A percentile compares a stretch with the other conserved stretches of the same genome.
phyloP scores from a whole-genome alignment of 169 alveolate species.

The Eimeria nieschulzi region DNA sequence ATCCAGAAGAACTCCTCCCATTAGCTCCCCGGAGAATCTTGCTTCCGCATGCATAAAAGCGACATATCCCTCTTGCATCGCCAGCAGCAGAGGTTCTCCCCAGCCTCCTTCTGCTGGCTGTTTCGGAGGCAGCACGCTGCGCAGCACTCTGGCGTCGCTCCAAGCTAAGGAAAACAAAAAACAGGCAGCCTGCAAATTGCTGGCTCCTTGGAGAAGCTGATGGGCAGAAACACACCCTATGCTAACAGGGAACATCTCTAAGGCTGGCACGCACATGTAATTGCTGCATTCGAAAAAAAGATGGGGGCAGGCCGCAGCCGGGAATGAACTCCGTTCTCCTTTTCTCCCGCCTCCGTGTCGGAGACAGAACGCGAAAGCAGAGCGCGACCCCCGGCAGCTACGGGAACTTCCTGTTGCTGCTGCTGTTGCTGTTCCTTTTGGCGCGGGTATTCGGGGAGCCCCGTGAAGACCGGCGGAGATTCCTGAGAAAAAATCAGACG shows the following conservation, averaged over 20 bases:
- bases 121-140: conserved; percentile 33
- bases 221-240: too few relatives aligned
- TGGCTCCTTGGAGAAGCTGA: too few relatives aligned
- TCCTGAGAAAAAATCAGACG: not conserved
- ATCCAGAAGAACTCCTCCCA: conserved; percentile 49
- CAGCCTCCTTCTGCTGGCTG: conserved; percentile 28
- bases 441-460: conserved; percentile 2
- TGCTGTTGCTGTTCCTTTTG: conserved; percentile 9
- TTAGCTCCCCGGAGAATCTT: not conserved
- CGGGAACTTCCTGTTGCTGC: not conserved
- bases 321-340: too few relatives aligned
- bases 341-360: conserved; percentile 11
- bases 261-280: too few relatives aligned
- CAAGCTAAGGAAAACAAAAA: conserved; percentile 34
- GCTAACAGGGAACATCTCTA: too few relatives aligned
- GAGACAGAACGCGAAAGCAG: not conserved
- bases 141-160: conserved; percentile 44
- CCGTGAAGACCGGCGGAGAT: conserved; percentile 52
- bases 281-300: not conserved
- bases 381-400: conserved; percentile 4
- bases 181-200: too few relatives aligned
- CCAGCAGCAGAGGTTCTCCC: conserved; percentile 1
- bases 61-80: conserved; percentile 54
- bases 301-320: not conserved
- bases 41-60: conserved; percentile 9